Conservation (phyloP, 352 stramenopile genomes). For the Albugo laibachii region DNA sequence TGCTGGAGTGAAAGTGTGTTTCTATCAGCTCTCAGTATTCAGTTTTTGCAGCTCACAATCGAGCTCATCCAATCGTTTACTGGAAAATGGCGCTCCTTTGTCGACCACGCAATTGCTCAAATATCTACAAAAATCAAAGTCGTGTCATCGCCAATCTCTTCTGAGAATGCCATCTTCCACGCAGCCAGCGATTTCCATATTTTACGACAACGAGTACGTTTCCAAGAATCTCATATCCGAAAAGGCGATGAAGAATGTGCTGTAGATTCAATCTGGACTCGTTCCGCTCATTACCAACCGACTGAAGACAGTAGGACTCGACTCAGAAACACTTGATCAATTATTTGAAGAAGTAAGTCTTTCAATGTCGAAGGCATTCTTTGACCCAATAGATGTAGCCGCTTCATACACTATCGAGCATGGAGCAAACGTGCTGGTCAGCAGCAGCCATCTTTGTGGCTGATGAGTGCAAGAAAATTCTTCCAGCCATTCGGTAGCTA, state of each 20-base stretch:
- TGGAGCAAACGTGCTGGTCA: conserved; percentile 49
- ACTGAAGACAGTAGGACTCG: conserved; percentile 23
- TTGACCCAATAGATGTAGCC: conserved; percentile 10
- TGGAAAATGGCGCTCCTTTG: no score
- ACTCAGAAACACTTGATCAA: conserved; percentile 15
- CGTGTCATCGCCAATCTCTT: conserved; percentile 11
- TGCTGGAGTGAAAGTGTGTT: conserved; percentile 45
- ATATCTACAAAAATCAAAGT: conserved; percentile 26
- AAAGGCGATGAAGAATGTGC: not conserved
- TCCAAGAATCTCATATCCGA: not conserved
- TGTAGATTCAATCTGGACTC: conserved; percentile 33
- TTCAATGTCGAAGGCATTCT: conserved; percentile 19
- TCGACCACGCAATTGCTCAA: conserved; percentile 15
- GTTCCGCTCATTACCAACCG: conserved; percentile 14
- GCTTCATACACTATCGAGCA: conserved; percentile 13
- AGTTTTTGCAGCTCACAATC: no score
- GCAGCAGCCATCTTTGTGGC: conserved; percentile 29
- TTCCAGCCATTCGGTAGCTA: conserved; percentile 54
- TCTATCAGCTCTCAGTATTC: conserved; percentile 15
- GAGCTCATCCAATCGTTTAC: no score
- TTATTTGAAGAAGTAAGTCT: conserved; percentile 2
- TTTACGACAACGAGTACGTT: conserved; percentile 25
- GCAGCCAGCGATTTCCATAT: conserved; percentile 57
- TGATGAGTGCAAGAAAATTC: conserved; percentile 72
- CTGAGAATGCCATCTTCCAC: conserved; percentile 7